Conservation (phyloP, 768 basidiomycete species). For the Rhizopogon vinicolor region DNA sequence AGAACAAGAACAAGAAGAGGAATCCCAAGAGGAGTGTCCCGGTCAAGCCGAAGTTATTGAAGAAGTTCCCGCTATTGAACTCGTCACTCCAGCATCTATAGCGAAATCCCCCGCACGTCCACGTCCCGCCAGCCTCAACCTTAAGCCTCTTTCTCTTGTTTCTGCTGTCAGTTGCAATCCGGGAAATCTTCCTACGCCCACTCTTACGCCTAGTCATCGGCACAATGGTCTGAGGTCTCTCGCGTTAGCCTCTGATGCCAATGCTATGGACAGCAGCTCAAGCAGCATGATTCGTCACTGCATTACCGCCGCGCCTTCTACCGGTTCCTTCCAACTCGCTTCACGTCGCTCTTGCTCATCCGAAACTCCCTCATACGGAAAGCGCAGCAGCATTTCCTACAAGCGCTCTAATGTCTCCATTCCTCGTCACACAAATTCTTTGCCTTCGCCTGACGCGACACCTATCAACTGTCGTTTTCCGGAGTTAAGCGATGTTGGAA, state of each 20-base stretch:
- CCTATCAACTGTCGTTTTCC: conserved; percentile 50
- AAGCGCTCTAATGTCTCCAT: conserved; percentile 41
- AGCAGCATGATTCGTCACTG: conserved; percentile 4
- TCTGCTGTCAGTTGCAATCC: conserved; percentile 34
- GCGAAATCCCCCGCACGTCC: conserved; percentile 41
- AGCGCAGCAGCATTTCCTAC: conserved; percentile 74
- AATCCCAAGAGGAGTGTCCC: conserved; percentile 1
- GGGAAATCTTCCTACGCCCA: conserved; percentile 47
- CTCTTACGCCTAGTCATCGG: conserved; percentile 46
- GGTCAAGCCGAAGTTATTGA: conserved; percentile 14
- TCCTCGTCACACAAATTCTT: conserved; percentile 35
- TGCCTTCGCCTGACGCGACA: conserved; percentile 75
- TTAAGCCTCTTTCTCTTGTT: conserved; percentile 70
- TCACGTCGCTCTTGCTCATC: conserved; percentile 17
- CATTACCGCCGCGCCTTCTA: conserved; percentile 5
- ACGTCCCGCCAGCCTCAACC: conserved; percentile 61
- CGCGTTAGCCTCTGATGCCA: conserved; percentile 33
- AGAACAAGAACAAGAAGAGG: conserved; percentile 6
- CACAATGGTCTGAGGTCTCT: conserved; percentile 46
- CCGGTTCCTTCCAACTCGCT: neutral
- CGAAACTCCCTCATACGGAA: conserved; percentile 25
- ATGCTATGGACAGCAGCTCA: neutral
- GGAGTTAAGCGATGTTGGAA: conserved; percentile 19
- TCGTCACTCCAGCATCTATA: conserved; percentile 27
- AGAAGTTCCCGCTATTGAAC: conserved; percentile 20